phyloP scores from a whole-genome alignment of 768 basidiomycete species.

The Dendrothele bispora region DNA sequence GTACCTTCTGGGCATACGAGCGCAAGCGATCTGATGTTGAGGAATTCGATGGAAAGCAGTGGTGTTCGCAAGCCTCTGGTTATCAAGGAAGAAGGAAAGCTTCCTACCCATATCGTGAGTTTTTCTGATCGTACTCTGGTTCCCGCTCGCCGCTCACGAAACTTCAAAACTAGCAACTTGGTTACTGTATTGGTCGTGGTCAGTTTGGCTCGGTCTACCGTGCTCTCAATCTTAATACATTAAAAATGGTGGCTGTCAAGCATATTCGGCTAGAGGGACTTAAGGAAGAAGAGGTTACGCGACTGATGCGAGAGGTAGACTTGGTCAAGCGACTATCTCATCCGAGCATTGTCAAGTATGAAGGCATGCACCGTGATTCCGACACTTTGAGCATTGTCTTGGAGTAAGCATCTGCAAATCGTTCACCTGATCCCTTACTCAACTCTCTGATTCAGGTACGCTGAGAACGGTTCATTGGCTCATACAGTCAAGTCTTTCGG shows the following conservation, averaged over 20 bases:
- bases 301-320: slow-evolving; percentile 94
- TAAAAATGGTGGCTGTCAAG: slow-evolving; percentile 99
- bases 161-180: slow-evolving; percentile 73
- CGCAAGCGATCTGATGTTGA: slow-evolving; percentile 63
- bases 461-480: slow-evolving; percentile 93
- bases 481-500: slow-evolving; percentile 94
- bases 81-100: slow-evolving; percentile 79
- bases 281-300: slow-evolving; percentile 85
- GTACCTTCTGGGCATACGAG: slow-evolving; percentile 49
- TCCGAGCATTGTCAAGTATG: slow-evolving; percentile 96
- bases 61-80: slow-evolving; percentile 68
- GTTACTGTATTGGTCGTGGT: slow-evolving; percentile 94
- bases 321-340: slow-evolving; percentile 88
- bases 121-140: not conserved
- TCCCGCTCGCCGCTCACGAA: slow-evolving; percentile 5
- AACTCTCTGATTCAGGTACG: slow-evolving; percentile 60
- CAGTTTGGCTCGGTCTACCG: slow-evolving; percentile 97
- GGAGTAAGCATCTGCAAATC: slow-evolving; percentile 61
- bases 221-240: slow-evolving; percentile 89
- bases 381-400: slow-evolving; percentile 90
- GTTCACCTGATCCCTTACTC: slow-evolving; percentile 7
- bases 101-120: slow-evolving; percentile 81
- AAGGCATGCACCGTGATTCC: slow-evolving; percentile 90
- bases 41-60: slow-evolving; percentile 66
- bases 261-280: slow-evolving; percentile 88